Conservation (phyloP, 2,329 filamentous ascomycete species). For the Botrytis sinoallii region DNA sequence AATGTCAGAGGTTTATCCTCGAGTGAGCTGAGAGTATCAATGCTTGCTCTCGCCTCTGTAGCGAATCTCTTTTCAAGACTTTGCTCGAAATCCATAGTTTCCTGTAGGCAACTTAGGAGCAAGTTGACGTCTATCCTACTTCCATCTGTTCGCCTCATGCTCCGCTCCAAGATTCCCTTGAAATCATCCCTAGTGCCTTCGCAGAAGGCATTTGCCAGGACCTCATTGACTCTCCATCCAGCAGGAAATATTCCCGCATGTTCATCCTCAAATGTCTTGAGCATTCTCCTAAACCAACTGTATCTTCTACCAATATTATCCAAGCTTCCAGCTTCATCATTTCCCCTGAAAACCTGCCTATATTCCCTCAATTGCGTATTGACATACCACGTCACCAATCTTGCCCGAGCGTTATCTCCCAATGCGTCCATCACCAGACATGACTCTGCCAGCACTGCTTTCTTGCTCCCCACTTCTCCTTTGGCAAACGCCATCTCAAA, state of each 20-base stretch:
- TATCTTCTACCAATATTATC: constrained; percentile 96
- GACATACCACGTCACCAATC: constrained; percentile 93
- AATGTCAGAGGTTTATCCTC: constrained; percentile 77
- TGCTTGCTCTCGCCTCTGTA: constrained; percentile 69
- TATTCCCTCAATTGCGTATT: constrained; percentile 97
- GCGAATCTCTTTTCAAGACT: constrained; percentile 81
- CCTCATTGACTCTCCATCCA: constrained; percentile 86
- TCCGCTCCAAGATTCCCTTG: constrained; percentile 84
- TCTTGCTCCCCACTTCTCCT: constrained; percentile 70
- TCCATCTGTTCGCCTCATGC: constrained; percentile 74
- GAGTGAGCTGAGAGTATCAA: constrained; percentile 80
- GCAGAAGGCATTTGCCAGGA: constrained; percentile 86
- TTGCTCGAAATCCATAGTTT: constrained; percentile 96
- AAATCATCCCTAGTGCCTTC: constrained; percentile 95
- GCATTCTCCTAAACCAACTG: constrained; percentile 92
- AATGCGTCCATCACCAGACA: constrained; percentile 94
- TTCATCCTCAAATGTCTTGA: constrained; percentile 94
- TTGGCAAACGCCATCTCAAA: constrained; percentile 95
- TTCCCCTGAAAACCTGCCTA: constrained; percentile 89
- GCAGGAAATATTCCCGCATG: constrained; percentile 83
- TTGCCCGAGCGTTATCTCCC: constrained; percentile 77
- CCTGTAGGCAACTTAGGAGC: constrained; percentile 82
- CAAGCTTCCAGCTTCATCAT: constrained; percentile 91
- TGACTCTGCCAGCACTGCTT: constrained; percentile 74
- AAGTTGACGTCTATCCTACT: constrained; percentile 85